Evolutionary conservation across 306 rosid species (phyloP), one percentile per base, ranked within the genome.

Genomic region (Purshia tridentata): DNA sequence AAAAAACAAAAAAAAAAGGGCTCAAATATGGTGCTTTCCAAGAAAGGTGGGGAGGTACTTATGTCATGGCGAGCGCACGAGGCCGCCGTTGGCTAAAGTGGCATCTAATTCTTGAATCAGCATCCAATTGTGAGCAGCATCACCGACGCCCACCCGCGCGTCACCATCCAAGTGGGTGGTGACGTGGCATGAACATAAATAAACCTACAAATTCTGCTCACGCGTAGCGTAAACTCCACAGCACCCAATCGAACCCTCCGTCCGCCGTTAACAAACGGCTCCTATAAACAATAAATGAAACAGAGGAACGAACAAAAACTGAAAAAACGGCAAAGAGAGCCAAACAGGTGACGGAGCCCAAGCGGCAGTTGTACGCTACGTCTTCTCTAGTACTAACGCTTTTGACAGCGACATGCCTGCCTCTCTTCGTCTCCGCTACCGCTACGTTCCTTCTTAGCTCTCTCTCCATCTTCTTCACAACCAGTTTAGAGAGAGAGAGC

Each of bases 331-430:
- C 69, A 53, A 51, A 76, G 35, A 5, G 40, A 20, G 65, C 62
- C 7, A 41, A 22, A 42, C 83, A 86, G 83, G 73, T 81, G 90
- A 84, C 83, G 81, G 75, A 64, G 72, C 78, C 29, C 50, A 83
- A 80, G 87, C 96, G 88, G 88, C 86, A 87, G 90, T 81, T 84
- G 84, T 83, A 91, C 88, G 88, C 84, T 80, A 76, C 86, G 77
- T 76, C 78, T 64, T 69, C 84, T 46, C 39, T 69, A 23, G 13
- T 64, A 44, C 75, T 68, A 83, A 83, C 84, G 84, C 72, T 75
- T 66, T 72, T 69, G 89, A 88, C 74, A 78, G 54, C 81, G 83
- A 86, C 88, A 54, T 79, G 35, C 78, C 78, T 65, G 50, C 48
- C 55, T 62, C 70, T 40, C 61, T 57, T 50, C 35, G 72, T 69